Base-by-base conservation (phyloP, 257 asterid species). In the Plectranthus barbatus region DNA sequence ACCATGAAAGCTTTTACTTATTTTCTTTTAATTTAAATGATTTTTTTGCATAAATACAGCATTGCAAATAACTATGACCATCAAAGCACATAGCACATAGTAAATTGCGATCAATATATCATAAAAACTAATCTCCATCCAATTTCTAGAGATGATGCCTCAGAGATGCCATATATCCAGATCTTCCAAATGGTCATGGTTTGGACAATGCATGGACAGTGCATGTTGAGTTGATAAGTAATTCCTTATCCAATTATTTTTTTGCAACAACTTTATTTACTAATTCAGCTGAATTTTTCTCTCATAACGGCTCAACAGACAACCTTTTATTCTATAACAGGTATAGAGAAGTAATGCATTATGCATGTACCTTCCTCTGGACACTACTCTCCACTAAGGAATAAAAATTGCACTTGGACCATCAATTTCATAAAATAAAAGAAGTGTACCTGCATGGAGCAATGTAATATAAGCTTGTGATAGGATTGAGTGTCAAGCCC, bases 401-500 rank as follows among this genome's bases (percentile, higher is more conserved):
- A 53, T 51, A 36, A 15, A 40, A 62, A 31, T 63, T 40, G 31
- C 37, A 44, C n/a, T 49, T 17, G 24, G 42, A 31, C 63, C 1
- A 15, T 23, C 45, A 48, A 21, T 44, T 24, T 56, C 42, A 58
- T 44, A 57, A 75, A 44, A 72, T 57, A 63, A 60, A 71, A 62
- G 72, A 69, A 58, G 52, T 19, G 60, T 80, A 92, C 97, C 99
- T 92, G 99, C 99, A 92, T 21, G 99, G 99, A 60, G 99, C 99
- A 71, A 93, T 93, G 86, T 93, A 93, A 68, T 93, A 93, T 50
- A 93, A 83, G 78, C 96, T 93, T 61, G 97, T 93, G 81, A 93
- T 71, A 20, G 99, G 99, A 76, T 90, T 93, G 36, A 93, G 91
- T 10, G 97, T 79, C 72, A 90, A 79, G 68, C 97, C 97, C 81